phyloP scores from a whole-genome alignment of 768 basidiomycete species.

The Cystobasidium ongulense region DNA sequence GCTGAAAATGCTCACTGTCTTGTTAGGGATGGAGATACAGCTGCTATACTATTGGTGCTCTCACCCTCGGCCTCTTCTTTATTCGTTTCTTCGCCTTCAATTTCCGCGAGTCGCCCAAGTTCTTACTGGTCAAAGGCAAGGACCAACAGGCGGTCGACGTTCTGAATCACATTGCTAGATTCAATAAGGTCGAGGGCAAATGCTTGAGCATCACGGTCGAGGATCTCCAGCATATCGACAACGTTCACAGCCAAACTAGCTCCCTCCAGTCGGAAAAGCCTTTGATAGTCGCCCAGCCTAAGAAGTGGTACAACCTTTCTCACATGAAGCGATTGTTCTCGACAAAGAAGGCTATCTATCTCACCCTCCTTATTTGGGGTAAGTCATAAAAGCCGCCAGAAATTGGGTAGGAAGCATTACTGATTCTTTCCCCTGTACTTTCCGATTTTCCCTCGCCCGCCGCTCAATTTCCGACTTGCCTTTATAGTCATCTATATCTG shows the following conservation, averaged over 20 bases:
- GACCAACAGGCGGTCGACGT: conserved; percentile 47
- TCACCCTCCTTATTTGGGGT: conserved; percentile 42
- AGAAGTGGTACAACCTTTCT: conserved; percentile 36
- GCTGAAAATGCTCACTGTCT: background rate
- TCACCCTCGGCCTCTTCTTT: conserved; percentile 46
- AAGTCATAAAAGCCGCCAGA: background rate
- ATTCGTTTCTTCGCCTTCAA: conserved; percentile 46
- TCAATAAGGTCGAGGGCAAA: conserved; percentile 45
- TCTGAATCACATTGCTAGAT: conserved; percentile 46
- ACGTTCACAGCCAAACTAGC: conserved; percentile 27
- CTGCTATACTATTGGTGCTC: conserved; percentile 43
- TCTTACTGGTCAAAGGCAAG: conserved; percentile 45
- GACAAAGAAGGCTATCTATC: conserved; percentile 43
- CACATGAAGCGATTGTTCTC: conserved; percentile 46
- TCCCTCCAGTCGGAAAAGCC: background rate
- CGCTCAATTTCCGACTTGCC: background rate
- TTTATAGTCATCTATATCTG: conserved; percentile 42
- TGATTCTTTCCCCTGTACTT: background rate
- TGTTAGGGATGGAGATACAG: conserved; percentile 47
- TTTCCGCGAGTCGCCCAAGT: conserved; percentile 48
- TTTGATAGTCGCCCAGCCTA: background rate
- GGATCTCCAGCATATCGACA: conserved; percentile 41
- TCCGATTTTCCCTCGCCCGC: too few species aligned
- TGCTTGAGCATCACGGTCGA: conserved; percentile 46
- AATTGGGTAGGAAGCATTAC: background rate